Percentiles rank a stretch among this genome's conserved stretches.
Conservation (phyloP, 139 green algal genomes). For the Haematococcus lacustris region DNA sequence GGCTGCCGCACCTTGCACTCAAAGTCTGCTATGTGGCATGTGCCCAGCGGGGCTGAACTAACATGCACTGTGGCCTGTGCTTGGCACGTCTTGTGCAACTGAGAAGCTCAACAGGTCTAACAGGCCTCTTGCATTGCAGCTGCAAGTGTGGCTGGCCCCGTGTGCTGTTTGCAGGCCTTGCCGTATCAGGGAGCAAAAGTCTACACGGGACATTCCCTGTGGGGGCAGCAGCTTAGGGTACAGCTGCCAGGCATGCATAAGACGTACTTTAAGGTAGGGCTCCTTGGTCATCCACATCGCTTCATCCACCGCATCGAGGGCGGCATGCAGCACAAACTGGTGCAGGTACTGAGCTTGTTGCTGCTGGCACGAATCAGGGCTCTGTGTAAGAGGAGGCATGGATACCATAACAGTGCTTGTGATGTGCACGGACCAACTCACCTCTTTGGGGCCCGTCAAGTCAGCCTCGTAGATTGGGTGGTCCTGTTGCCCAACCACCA, state of each 20-base stretch:
- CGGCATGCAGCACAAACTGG: slow-evolving; percentile 93
- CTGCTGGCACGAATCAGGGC: slow-evolving; percentile 17
- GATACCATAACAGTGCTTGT: not conserved
- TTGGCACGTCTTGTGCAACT: too few relatives aligned
- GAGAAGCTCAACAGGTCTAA: too few relatives aligned
- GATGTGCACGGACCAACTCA: not conserved
- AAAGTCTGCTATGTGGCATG: too few relatives aligned
- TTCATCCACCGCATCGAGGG: slow-evolving; percentile 90
- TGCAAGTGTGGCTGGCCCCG: too few relatives aligned
- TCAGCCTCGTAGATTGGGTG: slow-evolving; percentile 80
- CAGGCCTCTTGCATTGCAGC: too few relatives aligned
- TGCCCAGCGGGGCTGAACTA: too few relatives aligned
- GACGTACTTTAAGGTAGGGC: slow-evolving; percentile 71
- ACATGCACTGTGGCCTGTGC: too few relatives aligned
- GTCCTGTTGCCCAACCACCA: slow-evolving; percentile 76
- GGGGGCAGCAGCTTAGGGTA: too few relatives aligned
- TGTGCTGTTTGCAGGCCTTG: too few relatives aligned
- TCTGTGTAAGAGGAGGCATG: not conserved
- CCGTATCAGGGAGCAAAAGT: too few relatives aligned
- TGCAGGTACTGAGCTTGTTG: slow-evolving; percentile 90
- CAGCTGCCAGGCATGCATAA: not conserved
- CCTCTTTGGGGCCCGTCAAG: slow-evolving; percentile 47
- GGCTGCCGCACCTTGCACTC: too few relatives aligned
- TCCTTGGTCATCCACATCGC: slow-evolving; percentile 69
- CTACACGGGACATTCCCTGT: too few relatives aligned